Conservation (phyloP, 2,329 filamentous ascomycete species). For the Calonectria leucothoes region DNA sequence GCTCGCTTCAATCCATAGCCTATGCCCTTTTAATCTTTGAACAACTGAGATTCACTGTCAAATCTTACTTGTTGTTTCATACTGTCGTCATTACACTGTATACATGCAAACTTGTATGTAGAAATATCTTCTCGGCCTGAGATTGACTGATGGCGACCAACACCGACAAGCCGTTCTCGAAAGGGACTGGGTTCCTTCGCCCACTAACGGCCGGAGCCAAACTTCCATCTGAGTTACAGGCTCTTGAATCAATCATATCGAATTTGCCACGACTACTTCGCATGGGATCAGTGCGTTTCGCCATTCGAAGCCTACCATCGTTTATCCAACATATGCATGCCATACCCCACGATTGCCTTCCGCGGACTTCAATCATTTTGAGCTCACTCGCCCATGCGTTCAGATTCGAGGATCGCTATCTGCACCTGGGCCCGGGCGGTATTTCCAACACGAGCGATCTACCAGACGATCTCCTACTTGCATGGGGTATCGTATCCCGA, state of each 20-base stretch:
- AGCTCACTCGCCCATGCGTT: neutral
- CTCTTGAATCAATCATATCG: neutral
- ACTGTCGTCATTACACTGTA: neutral
- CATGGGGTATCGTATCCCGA: neutral
- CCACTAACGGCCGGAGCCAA: neutral
- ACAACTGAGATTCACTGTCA: neutral
- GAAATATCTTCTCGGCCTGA: neutral
- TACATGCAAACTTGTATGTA: neutral
- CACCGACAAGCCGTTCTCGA: neutral
- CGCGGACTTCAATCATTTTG: neutral
- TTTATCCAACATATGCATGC: neutral
- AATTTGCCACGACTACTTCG: neutral
- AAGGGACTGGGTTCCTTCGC: neutral
- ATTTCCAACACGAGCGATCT: neutral
- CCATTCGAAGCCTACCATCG: neutral
- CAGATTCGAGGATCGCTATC: neutral
- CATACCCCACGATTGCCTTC: neutral
- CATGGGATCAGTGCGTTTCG: neutral
- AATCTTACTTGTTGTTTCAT: neutral
- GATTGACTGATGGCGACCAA: neutral
- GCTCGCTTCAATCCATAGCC: neutral
- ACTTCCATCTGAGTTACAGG: neutral
- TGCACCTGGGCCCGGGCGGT: neutral
- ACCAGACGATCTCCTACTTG: neutral
- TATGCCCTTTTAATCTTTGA: neutral